Conservation (phyloP, 441 rosid genomes). For the Syzygium syzygioides region DNA sequence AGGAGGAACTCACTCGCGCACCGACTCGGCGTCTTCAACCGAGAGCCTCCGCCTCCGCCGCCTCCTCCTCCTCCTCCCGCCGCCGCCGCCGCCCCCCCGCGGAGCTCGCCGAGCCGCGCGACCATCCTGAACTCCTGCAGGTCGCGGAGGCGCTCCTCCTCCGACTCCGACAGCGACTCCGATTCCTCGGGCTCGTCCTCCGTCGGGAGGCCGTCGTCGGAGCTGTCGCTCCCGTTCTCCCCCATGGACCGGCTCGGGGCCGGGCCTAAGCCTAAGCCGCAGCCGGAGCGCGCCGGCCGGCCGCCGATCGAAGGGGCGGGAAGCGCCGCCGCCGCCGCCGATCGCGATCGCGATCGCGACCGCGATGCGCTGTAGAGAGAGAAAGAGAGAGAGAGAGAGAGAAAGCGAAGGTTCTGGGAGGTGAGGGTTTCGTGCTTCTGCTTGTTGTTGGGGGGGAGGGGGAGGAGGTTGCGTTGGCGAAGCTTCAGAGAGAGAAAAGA, state of each 20-base stretch:
- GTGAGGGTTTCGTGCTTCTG: not conserved
- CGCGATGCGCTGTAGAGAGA: not conserved
- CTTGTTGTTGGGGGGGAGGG: not conserved
- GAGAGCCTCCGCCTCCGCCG: not conserved
- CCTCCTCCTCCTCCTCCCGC: not conserved
- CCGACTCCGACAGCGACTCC: not conserved
- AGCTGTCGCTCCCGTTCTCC: conserved; percentile 20
- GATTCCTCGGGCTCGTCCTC: not conserved
- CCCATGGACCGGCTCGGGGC: conserved; percentile 23
- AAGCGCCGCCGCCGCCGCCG: not conserved
- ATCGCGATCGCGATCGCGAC: not conserved
- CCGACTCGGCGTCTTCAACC: not conserved
- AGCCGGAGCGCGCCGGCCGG: no score
- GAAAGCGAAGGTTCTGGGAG: not conserved
- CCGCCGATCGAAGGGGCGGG: no score
- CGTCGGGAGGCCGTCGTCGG: conserved; percentile 21
- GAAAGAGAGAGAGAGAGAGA: not conserved
- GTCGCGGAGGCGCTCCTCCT: not conserved
- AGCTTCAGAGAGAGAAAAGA: not conserved
- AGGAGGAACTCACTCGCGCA: not conserved
- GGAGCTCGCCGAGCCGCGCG: not conserved
- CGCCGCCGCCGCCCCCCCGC: not conserved
- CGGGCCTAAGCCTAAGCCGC: no score
- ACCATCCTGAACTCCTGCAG: not conserved
- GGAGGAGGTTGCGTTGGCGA: not conserved